phyloP scores from a whole-genome alignment of 1,139 yeast species.

The Pichia sp. region DNA sequence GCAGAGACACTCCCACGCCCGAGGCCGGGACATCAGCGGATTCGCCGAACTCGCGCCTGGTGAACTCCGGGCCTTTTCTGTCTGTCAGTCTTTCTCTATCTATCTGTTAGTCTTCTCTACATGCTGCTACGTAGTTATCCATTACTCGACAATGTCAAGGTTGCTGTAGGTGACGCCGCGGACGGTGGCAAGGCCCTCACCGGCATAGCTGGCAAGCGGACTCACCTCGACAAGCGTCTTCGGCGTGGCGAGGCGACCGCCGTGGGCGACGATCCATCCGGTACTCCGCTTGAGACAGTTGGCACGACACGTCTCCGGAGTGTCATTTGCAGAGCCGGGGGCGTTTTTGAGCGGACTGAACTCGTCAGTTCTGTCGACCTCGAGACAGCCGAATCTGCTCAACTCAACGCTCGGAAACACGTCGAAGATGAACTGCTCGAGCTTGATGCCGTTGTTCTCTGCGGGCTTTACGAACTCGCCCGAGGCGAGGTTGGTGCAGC shows the following conservation, averaged over 20 bases:
- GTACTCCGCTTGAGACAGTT: slow-evolving; percentile 68
- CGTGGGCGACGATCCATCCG: slow-evolving; percentile 68
- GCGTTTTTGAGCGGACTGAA: slow-evolving; percentile 95
- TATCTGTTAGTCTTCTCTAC: no score
- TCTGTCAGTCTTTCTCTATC: neutral
- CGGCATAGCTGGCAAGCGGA: slow-evolving; percentile 71
- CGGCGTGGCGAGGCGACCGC: slow-evolving; percentile 53
- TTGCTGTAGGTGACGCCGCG: slow-evolving; percentile 48
- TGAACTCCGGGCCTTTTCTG: neutral
- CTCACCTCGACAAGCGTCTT: slow-evolving; percentile 69
- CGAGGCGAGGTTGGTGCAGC: slow-evolving; percentile 40
- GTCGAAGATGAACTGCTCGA: slow-evolving; percentile 96
- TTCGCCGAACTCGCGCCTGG: neutral
- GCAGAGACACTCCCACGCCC: no score
- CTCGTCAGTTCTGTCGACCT: slow-evolving; percentile 80
- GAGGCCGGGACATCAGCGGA: neutral
- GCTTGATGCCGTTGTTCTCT: slow-evolving; percentile 82
- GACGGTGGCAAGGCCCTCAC: slow-evolving; percentile 71
- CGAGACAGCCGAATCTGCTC: slow-evolving; percentile 82
- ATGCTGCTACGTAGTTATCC: neutral
- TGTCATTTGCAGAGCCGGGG: slow-evolving; percentile 73
- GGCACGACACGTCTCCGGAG: slow-evolving; percentile 74
- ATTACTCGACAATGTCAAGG: neutral
- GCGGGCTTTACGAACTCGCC: slow-evolving; percentile 57
- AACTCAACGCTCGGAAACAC: slow-evolving; percentile 80